phyloP scores from a whole-genome alignment of 441 rosid species.

The Raphanus hybrid region DNA sequence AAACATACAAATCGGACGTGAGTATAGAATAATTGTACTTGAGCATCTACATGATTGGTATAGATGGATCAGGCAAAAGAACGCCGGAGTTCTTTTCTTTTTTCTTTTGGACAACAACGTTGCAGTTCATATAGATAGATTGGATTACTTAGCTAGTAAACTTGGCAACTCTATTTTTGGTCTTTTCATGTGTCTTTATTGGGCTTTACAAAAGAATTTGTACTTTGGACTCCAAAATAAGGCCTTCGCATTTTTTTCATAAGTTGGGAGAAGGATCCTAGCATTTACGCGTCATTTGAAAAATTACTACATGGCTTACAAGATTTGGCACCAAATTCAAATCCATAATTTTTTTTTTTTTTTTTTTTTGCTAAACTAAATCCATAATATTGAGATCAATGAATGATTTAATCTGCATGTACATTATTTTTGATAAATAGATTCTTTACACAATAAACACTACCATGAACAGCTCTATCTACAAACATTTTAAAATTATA shows the following conservation, averaged over 20 bases:
- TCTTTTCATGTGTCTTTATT: slow-evolving; percentile 1
- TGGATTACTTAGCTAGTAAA: not conserved
- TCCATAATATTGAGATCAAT: not conserved
- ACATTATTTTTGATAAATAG: too few relatives aligned
- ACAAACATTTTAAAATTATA: too few relatives aligned
- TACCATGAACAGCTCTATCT: too few relatives aligned
- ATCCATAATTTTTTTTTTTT: too few relatives aligned
- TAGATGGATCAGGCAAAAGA: not conserved
- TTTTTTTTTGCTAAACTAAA: too few relatives aligned
- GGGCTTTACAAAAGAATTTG: not conserved
- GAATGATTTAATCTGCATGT: too few relatives aligned
- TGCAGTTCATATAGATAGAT: not conserved
- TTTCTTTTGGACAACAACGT: not conserved
- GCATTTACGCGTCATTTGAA: not conserved
- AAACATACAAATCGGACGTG: not conserved
- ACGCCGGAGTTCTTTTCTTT: too few relatives aligned
- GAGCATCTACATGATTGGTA: not conserved
- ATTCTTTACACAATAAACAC: too few relatives aligned
- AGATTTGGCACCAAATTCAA: not conserved
- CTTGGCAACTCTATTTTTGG: slow-evolving; percentile 5
- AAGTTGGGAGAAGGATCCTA: not conserved
- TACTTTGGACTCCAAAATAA: not conserved
- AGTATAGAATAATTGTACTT: not conserved
- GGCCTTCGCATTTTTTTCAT: not conserved
- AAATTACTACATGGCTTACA: not conserved